phyloP scores from a whole-genome alignment of 2,329 filamentous ascomycete species.

The Fusarium tuaranense region DNA sequence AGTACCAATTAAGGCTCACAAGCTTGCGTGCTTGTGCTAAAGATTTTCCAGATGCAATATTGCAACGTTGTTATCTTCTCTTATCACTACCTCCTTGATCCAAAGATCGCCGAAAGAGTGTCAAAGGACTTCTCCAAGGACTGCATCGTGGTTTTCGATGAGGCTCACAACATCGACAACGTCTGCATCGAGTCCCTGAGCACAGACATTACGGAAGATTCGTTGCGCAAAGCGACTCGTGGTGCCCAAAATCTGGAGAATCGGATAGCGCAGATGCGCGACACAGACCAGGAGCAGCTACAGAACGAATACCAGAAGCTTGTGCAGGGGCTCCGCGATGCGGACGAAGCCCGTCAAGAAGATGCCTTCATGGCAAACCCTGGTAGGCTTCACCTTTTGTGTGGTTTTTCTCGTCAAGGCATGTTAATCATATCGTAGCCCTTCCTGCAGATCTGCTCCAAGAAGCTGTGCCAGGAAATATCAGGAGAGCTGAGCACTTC shows the following conservation, averaged over 20 bases:
- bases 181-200: constrained; percentile 98
- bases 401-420: neutral
- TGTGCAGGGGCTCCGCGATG: constrained; percentile 88
- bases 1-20: constrained; percentile 31
- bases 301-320: constrained; percentile 96
- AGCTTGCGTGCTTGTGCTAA: constrained; percentile 3
- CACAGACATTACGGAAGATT: constrained; percentile 96
- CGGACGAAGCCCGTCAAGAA: constrained; percentile 90
- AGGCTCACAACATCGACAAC: constrained; percentile 99
- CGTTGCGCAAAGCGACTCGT: constrained; percentile 87
- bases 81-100: constrained; percentile 97
- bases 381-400: constrained; percentile 49
- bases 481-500: constrained; percentile 95
- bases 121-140: constrained; percentile 97
- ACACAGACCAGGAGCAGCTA: constrained; percentile 93
- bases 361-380: constrained; percentile 98
- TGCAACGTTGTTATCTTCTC: constrained; percentile 99
- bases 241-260: constrained; percentile 92
- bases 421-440: constrained; percentile 56
- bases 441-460: constrained; percentile 93
- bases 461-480: constrained; percentile 97
- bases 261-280: constrained; percentile 93
- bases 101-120: constrained; percentile 95
- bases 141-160: constrained; percentile 98
- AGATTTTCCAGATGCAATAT: constrained; percentile 81